These are phyloP conservation scores for Starmerella gropengiesseri DNA, from an alignment of 805 yeast species.

Conservation along the genomic window DNA sequence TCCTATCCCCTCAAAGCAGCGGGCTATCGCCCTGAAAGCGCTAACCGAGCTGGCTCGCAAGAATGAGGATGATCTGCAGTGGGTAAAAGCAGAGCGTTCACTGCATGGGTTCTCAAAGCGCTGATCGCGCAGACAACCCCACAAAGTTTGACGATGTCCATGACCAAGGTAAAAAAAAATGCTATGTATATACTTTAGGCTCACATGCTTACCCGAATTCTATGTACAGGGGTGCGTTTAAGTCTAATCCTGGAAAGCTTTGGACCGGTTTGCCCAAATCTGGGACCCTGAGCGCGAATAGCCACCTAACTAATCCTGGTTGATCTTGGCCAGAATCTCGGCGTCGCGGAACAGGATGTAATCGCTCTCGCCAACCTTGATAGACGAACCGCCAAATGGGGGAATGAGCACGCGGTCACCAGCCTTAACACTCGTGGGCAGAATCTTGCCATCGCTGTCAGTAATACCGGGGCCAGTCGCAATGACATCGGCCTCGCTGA, in stretches of 20 bases:
- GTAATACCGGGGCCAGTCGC: slow-evolving; percentile 92
- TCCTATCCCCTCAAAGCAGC: slow-evolving; percentile 13
- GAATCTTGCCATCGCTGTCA: slow-evolving; percentile 61
- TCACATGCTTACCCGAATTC: neutral
- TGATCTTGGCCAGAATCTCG: slow-evolving; percentile 89
- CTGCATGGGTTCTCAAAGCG: neutral
- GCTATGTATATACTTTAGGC: no score
- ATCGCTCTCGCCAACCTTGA: slow-evolving; percentile 75
- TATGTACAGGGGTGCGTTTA: neutral
- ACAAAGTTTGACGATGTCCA: neutral
- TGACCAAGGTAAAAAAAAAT: neutral
- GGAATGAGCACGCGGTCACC: slow-evolving; percentile 96
- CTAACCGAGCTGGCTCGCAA: slow-evolving; percentile 7
- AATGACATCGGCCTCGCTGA: slow-evolving; percentile 81
- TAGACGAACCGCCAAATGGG: slow-evolving; percentile 80
- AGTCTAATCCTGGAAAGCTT: neutral
- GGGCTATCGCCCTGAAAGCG: slow-evolving; percentile 17
- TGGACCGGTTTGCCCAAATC: no score
- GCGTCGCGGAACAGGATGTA: slow-evolving; percentile 73
- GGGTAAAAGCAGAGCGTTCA: slow-evolving; percentile 15
- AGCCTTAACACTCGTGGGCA: slow-evolving; percentile 63
- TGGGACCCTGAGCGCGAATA: no score
- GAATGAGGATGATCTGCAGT: slow-evolving; percentile 1
- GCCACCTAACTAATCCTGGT: slow-evolving; percentile 33
- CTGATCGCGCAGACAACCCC: neutral